Base-by-base conservation (phyloP, 805 yeast species). In the Candida mattraensis region DNA sequence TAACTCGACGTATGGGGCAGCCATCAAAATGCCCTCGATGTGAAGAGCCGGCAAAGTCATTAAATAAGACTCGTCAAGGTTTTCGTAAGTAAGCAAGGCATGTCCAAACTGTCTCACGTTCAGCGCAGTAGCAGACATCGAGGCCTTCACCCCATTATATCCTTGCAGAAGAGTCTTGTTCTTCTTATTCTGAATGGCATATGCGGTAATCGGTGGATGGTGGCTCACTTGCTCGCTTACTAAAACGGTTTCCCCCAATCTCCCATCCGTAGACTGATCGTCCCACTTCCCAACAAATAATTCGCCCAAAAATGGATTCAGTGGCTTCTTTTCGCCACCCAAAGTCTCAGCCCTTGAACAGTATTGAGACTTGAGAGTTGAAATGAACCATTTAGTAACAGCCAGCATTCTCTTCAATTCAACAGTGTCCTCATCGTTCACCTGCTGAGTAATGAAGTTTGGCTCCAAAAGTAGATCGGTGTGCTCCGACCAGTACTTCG, bases 181-280 rank as follows among this genome's bases (percentile, higher is more conserved):
- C 52, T 78, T 76, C 44, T 80, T 84, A 58, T 88, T 88, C 54
- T 76, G 66, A 37, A 93, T 75, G 27, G 88, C 76, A 58, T 88
- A 93, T 5, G 93, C 97, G n/a, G 98, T 89, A 22, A 85, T 82
- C 17, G 99, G 98, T 12, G 99, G 99, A 61, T 93, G 99, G 65
- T 93, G 99, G 44, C 89, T 80, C 10, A 93, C 97, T 64, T 93
- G 99, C 63, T 93, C 99, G 45, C 89, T 78, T 36, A 87, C 55
- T 32, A 91, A 68, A 9, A 78, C 63, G 17, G 96, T 85, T 44
- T 86, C 94, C 26, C 95, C 96, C 11, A 76, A 61, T 36, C 64
- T 68, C 8, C 67, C 61, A 27, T 72, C 74, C 11, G 54, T 45
- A 18, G 76, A 57, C 30, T 58, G 55, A 47, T 79, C 87, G 3